These are phyloP conservation scores for Stenogyne calaminthoides DNA, from an alignment of 305 asterid genomes.

Conservation along the genomic window DNA sequence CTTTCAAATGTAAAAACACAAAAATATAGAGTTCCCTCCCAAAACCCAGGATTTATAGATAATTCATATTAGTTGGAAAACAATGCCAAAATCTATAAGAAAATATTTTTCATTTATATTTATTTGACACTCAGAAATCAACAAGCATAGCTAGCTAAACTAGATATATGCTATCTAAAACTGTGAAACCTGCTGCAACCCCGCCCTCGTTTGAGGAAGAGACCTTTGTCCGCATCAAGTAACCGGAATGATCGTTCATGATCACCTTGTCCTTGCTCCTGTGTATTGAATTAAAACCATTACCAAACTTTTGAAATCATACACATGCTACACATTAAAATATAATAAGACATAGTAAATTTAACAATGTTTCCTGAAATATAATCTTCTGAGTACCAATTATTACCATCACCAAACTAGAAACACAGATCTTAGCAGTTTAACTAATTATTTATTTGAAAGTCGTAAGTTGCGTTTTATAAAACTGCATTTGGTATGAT, in stretches of 20 bases:
- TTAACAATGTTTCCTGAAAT: no score
- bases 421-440: no score
- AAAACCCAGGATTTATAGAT: neutral
- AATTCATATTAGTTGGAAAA: neutral
- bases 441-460: no score
- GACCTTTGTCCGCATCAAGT: slow-evolving; percentile 95
- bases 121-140: neutral
- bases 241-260: slow-evolving; percentile 63
- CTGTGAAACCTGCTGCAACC: slow-evolving; percentile 91
- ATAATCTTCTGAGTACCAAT: no score
- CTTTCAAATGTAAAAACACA: neutral
- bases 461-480: no score
- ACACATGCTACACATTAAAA: neutral
- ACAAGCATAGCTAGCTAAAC: slow-evolving; percentile 41
- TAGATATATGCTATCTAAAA: slow-evolving; percentile 86
- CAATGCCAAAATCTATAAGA: neutral
- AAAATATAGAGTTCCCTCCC: neutral
- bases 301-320: neutral
- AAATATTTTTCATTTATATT: neutral
- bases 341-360: no score
- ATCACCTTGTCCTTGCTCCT: slow-evolving; percentile 67
- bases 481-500: no score
- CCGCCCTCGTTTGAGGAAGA: slow-evolving; percentile 95
- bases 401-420: no score
- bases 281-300: slow-evolving; percentile 26